phyloP scores from a whole-genome alignment of 2,329 filamentous ascomycete species.

The Diaporthe batatas region DNA sequence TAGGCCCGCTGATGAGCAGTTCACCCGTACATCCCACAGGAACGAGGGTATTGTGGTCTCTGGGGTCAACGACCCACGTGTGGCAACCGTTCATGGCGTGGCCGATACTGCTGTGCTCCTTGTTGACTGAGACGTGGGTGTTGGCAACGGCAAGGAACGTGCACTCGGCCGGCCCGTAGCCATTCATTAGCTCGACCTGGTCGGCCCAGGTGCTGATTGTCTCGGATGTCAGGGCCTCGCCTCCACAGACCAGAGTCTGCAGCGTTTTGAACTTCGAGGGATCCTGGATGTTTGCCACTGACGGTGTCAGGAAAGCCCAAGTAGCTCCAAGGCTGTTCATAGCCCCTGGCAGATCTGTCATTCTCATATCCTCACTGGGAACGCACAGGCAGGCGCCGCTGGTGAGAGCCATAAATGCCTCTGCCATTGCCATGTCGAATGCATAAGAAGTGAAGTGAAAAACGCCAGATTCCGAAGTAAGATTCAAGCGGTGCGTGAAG shows the following conservation, averaged over 20 bases:
- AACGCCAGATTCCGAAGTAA: not conserved
- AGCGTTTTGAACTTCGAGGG: constrained; percentile 42
- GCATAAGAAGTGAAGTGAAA: constrained; percentile 21
- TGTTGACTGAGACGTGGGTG: constrained; percentile 33
- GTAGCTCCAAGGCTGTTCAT: constrained; percentile 43
- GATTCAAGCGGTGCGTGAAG: not conserved
- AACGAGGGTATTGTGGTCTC: constrained; percentile 43
- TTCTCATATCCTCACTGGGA: constrained; percentile 47
- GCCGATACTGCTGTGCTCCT: constrained; percentile 41
- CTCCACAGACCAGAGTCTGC: constrained; percentile 42
- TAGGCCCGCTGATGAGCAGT: constrained; percentile 43
- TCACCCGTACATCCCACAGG: constrained; percentile 44
- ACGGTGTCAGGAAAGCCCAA: constrained; percentile 45
- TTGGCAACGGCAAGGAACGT: constrained; percentile 15
- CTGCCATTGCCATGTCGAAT: constrained; percentile 14
- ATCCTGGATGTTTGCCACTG: constrained; percentile 44
- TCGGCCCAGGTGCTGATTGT: constrained; percentile 41
- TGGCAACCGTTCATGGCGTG: constrained; percentile 34
- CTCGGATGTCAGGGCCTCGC: constrained; percentile 44
- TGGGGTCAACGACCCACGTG: constrained; percentile 48
- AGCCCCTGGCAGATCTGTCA: constrained; percentile 52
- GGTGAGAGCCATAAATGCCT: not conserved
- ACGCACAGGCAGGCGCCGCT: constrained; percentile 32
- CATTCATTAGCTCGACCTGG: constrained; percentile 41
- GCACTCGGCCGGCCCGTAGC: constrained; percentile 44